Conservation (phyloP, 768 basidiomycete species). For the Tremella yokohamensis region DNA sequence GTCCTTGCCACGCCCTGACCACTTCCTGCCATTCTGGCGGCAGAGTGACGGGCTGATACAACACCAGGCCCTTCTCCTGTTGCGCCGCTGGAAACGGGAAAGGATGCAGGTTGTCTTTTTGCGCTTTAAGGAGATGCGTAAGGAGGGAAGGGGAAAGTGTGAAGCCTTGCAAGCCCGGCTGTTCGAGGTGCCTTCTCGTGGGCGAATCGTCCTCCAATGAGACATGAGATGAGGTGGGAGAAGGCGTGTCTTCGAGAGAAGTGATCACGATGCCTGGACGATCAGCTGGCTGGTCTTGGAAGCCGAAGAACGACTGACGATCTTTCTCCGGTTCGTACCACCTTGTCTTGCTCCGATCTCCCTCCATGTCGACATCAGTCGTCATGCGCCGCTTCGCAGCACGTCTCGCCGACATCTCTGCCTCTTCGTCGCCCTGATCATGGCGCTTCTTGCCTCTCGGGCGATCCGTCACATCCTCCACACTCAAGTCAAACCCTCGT, state of each 20-base stretch:
- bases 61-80: conserved; percentile 21
- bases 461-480: conserved; percentile 26
- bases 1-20: conserved; percentile 29
- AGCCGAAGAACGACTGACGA: conserved; percentile 21
- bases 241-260: conserved; percentile 19
- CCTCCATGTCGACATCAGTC: conserved; percentile 31
- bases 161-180: conserved; percentile 40
- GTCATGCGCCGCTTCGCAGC: conserved; percentile 13
- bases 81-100: neutral
- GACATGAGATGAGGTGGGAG: conserved; percentile 27
- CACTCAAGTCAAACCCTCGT: conserved; percentile 4
- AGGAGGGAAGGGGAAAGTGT: conserved; percentile 39
- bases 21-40: conserved; percentile 19
- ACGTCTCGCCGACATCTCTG: conserved; percentile 6
- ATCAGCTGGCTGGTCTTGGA: neutral
- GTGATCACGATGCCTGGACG: conserved; percentile 39
- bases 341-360: conserved; percentile 16
- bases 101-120: conserved; percentile 14
- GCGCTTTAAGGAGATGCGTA: conserved; percentile 34
- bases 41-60: conserved; percentile 30
- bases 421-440: conserved; percentile 7
- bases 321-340: conserved; percentile 46
- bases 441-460: conserved; percentile 7
- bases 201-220: conserved; percentile 8
- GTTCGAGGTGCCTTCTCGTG: conserved; percentile 16